Evolutionary conservation across 129 eudicot genomes (phyloP), one percentile per base, ranked within the genome.

Genomic region (Oenanthe sinensis): DNA sequence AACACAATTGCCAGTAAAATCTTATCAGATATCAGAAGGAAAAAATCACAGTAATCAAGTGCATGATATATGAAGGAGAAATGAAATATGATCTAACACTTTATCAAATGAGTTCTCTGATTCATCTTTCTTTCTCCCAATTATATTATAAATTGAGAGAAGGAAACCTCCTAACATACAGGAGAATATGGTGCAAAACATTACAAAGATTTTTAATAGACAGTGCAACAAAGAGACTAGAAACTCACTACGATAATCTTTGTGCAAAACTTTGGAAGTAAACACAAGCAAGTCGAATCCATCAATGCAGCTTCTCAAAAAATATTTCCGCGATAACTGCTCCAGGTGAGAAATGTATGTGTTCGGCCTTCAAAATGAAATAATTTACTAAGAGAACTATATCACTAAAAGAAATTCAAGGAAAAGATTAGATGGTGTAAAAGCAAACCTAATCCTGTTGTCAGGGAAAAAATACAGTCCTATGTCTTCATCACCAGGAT

Each of bases 401-500:
- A 20, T 22, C 13, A n/a, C 16, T 73, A 75, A 16, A 37, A 4
- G 17, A 42, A 14, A 24, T 47, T 8, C 30, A 17, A 10, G 24
- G 42, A 22, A 71, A 47, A 24, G 11, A 68, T n/a, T 39, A 42
- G 49, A 73, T 11, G 50, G 75, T 77, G 60, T 76, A 67, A 77
- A 79, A 20, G 63, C 75, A 69, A 54, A 91, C 91, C 91, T 87
- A 13, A 79, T 77, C 39, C 72, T 76, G 42, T 55, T 81, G 8
- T 67, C 20, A 19, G 97, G 89, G 70, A 93, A 85, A 73, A 91
- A 86, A 81, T 91, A 93, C 42, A 93, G 81, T 8, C 90, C 97
- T 4, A 93, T 88, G 81, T 93, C 95, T 52, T 81, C 78, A 19
- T 30, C 73, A 81, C 84, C 87, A 10, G 92, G 97, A 52, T 54